These are phyloP conservation scores for Poteriospumella lacustris DNA, from an alignment of 108 stramenopile genomes.

Conservation along the genomic window DNA sequence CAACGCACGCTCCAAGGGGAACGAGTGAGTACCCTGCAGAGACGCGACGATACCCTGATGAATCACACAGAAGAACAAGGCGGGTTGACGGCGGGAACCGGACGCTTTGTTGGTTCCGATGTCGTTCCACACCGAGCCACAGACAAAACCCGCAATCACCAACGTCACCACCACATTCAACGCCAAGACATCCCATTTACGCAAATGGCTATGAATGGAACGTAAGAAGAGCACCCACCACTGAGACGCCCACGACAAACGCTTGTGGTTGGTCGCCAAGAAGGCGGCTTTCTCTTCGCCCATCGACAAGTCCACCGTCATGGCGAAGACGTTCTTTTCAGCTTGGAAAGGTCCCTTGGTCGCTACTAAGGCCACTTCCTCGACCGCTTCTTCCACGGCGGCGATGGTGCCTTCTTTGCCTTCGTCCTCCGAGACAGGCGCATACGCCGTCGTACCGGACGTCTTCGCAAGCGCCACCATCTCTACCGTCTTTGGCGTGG, in stretches of 20 bases:
- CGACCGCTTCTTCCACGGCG: not conserved
- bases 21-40: constrained; percentile 35
- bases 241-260: not conserved
- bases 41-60: constrained; percentile 30
- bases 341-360: not conserved
- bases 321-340: not conserved
- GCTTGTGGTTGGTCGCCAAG: too few relatives aligned
- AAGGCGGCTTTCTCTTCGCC: too few relatives aligned
- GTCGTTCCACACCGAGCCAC: not conserved
- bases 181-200: not conserved
- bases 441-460: not conserved
- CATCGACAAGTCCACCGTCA: not conserved
- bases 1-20: constrained; percentile 62
- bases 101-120: not conserved
- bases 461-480: not conserved
- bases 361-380: not conserved
- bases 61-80: constrained; percentile 34
- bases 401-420: not conserved
- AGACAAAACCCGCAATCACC: not conserved
- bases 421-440: not conserved
- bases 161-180: constrained; percentile 1
- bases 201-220: not conserved
- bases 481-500: not conserved
- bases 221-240: not conserved
- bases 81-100: not conserved